Conservation (phyloP, 1,139 yeast genomes). For the Blastobotrys niveus region DNA sequence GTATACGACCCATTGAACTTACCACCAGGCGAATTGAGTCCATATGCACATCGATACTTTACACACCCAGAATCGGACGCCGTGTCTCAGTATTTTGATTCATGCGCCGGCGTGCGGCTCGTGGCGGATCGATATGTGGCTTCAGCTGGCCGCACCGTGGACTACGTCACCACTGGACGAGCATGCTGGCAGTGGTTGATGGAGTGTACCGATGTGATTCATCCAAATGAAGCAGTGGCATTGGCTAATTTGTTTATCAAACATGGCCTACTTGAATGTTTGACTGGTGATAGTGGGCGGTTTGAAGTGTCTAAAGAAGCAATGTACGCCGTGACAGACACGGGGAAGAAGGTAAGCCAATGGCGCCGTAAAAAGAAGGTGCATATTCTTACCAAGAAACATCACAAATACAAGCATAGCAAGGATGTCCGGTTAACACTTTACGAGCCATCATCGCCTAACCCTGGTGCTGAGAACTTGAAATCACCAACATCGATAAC, state of each 20-base stretch:
- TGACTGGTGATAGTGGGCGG: neutral
- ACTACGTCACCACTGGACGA: constrained; percentile 63
- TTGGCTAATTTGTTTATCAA: constrained; percentile 54
- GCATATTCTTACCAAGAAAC: neutral
- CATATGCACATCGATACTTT: constrained; percentile 70
- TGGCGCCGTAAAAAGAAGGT: constrained; percentile 1
- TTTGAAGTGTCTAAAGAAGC: constrained; percentile 4
- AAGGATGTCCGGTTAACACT: neutral
- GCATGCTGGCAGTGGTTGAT: constrained; percentile 80
- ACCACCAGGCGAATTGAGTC: constrained; percentile 41
- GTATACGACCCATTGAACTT: constrained; percentile 51
- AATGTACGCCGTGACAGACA: constrained; percentile 3
- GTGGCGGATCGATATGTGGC: constrained; percentile 40
- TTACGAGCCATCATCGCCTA: too few species aligned
- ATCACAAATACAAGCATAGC: neutral
- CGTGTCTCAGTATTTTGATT: constrained; percentile 69
- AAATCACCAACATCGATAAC: constrained; percentile 19
- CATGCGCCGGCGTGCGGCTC: constrained; percentile 61
- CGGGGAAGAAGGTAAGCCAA: constrained; percentile 1
- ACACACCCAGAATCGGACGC: constrained; percentile 88
- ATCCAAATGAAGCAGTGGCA: constrained; percentile 53
- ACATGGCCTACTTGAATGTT: constrained; percentile 41
- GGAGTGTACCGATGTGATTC: constrained; percentile 77
- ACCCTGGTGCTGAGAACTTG: constrained; percentile 1
- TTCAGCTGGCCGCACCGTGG: constrained; percentile 26